phyloP scores from a whole-genome alignment of 257 asterid species.

The Forsythia viridissima region DNA sequence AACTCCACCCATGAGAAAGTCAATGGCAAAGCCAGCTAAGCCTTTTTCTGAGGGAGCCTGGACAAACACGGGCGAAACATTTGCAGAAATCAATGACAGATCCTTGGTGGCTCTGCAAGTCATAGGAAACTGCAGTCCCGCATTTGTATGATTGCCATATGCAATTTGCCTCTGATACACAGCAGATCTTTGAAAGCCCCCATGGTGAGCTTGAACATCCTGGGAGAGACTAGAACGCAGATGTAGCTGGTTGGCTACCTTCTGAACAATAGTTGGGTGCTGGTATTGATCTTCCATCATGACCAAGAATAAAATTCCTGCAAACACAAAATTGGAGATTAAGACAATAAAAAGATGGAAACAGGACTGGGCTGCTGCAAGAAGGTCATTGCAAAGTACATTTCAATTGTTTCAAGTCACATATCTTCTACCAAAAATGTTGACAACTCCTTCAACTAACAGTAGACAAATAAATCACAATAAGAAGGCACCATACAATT shows the following conservation, averaged over 20 bases:
- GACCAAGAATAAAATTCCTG: slow-evolving; percentile 22
- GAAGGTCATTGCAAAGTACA: background rate
- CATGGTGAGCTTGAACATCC: slow-evolving; percentile 55
- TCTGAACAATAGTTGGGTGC: slow-evolving; percentile 61
- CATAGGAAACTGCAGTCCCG: slow-evolving; percentile 55
- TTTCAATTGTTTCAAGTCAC: background rate
- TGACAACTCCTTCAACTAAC: background rate
- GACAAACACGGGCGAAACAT: slow-evolving; percentile 81
- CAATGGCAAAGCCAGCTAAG: slow-evolving; percentile 65
- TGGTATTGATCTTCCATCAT: slow-evolving; percentile 65
- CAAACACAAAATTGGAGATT: slow-evolving; percentile 14
- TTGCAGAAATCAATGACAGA: slow-evolving; percentile 63
- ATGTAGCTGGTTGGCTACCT: slow-evolving; percentile 75
- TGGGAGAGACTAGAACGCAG: slow-evolving; percentile 61
- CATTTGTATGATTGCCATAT: slow-evolving; percentile 63
- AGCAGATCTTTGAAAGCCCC: slow-evolving; percentile 49
- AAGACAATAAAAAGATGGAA: background rate
- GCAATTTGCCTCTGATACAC: slow-evolving; percentile 55
- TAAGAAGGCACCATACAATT: background rate
- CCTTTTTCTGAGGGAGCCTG: slow-evolving; percentile 94
- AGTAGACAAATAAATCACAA: background rate
- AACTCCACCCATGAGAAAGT: slow-evolving; percentile 94
- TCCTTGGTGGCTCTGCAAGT: slow-evolving; percentile 52
- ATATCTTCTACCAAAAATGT: background rate
- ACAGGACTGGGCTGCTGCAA: background rate